Evolutionary conservation across 208 protist genomes (phyloP).

Genomic region (Trypanosoma grayi): DNA sequence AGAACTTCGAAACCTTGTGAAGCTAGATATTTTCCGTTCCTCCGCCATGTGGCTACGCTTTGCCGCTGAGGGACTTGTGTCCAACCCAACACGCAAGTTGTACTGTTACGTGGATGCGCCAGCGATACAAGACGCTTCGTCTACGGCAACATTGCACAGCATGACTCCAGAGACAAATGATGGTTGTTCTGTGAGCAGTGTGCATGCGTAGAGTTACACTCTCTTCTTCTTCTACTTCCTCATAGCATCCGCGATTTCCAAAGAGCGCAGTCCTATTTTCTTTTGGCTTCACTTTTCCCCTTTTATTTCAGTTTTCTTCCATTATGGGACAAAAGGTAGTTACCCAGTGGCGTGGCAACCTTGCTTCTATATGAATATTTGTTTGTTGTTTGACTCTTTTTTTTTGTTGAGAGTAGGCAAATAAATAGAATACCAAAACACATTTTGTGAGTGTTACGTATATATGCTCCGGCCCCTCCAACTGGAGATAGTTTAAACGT

Average conservation of each 20-base stretch:
- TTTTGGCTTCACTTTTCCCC: not conserved
- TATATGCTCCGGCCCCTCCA: too few species aligned
- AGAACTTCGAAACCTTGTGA: constrained; percentile 54
- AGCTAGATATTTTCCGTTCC: constrained; percentile 76
- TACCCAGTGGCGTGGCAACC: too few species aligned
- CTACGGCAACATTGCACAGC: not conserved
- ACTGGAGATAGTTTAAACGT: too few species aligned
- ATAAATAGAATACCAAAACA: too few species aligned
- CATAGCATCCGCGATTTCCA: too few species aligned
- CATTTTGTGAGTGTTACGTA: too few species aligned
- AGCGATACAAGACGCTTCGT: not conserved
- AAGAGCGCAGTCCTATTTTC: too few species aligned
- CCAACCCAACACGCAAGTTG: constrained; percentile 25
- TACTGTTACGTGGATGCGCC: constrained; percentile 35
- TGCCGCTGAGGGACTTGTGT: constrained; percentile 27
- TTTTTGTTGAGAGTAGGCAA: too few species aligned
- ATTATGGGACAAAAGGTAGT: too few species aligned
- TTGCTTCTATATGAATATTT: not conserved
- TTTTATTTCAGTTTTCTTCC: too few species aligned
- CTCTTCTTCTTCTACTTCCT: too few species aligned
- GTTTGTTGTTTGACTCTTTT: constrained; percentile 1
- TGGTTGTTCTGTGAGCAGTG: not conserved
- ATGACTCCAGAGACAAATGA: not conserved
- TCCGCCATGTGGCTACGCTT: constrained; percentile 70
- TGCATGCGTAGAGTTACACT: too few species aligned